phyloP scores from a whole-genome alignment of 371 early-diverging fungal genomes.

The Haplosporangium sp. region DNA sequence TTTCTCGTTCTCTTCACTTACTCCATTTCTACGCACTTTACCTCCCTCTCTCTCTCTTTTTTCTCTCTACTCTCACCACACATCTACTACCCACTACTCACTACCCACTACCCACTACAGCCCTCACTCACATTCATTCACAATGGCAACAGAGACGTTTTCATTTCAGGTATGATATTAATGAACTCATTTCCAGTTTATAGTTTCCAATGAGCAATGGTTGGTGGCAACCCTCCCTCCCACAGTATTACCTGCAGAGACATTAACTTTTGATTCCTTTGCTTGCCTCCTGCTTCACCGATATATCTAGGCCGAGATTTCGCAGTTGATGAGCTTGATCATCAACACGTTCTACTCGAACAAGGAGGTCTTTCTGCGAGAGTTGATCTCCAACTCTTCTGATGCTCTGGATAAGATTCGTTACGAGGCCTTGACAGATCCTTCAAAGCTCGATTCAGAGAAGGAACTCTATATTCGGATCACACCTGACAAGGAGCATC shows the following conservation, averaged over 20 bases:
- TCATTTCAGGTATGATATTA: constrained; percentile 24
- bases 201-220: too few relatives aligned
- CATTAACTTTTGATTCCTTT: neutral
- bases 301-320: constrained; percentile 88
- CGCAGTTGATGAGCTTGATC: constrained; percentile 94
- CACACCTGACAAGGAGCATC: constrained; percentile 81
- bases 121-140: constrained; percentile 3
- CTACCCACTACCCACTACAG: neutral
- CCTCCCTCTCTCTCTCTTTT: neutral
- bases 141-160: constrained; percentile 35
- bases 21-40: neutral
- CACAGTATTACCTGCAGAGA: neutral
- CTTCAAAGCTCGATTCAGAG: constrained; percentile 78
- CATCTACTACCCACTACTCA: neutral
- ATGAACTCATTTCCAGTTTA: too few relatives aligned
- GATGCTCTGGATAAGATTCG: constrained; percentile 97
- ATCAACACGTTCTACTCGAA: constrained; percentile 90
- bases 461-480: constrained; percentile 88
- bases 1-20: neutral
- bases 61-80: neutral
- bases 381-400: constrained; percentile 93
- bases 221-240: too few relatives aligned
- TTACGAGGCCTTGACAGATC: constrained; percentile 85
- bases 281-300: neutral
- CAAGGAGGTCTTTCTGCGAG: constrained; percentile 96